A percentile compares a stretch with the other conserved stretches of the same genome.
Evolutionary conservation across 2,329 filamentous ascomycete genomes (phyloP).

Genomic region (Escovopsis weberi): DNA sequence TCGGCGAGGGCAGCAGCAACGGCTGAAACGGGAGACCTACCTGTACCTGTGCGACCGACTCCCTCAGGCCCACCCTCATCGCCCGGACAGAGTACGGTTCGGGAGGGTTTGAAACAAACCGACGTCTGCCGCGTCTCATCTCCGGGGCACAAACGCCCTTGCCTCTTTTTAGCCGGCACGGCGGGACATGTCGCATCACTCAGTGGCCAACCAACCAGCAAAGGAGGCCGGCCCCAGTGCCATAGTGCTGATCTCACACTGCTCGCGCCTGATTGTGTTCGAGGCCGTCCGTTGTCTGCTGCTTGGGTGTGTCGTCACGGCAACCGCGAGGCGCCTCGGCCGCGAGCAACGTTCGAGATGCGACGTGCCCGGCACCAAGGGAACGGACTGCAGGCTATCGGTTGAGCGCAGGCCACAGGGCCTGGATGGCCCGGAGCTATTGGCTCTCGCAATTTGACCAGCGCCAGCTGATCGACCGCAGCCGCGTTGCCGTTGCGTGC

Average conservation of each 20-base stretch:
- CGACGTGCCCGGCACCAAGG: background rate
- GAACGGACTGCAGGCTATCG: background rate
- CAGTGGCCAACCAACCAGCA: background rate
- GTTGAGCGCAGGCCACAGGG: background rate
- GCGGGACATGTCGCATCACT: constrained; percentile 5
- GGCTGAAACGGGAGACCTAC: constrained; percentile 2
- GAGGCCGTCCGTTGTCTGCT: background rate
- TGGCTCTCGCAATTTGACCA: no score
- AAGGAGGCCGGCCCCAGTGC: background rate
- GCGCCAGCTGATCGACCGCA: no score
- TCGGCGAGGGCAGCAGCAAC: constrained; percentile 3
- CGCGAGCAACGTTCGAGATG: background rate
- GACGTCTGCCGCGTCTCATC: background rate
- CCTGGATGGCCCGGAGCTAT: background rate
- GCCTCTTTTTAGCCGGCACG: background rate
- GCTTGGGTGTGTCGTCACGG: constrained; percentile 9
- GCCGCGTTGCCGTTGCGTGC: no score
- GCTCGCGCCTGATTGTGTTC: background rate
- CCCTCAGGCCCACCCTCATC: constrained; percentile 1
- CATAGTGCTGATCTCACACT: background rate
- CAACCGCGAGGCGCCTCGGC: constrained; percentile 8
- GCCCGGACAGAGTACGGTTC: no score
- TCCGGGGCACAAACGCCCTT: background rate
- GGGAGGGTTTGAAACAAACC: background rate
- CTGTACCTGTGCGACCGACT: background rate